These are phyloP conservation scores for Chrysoporthe deuterocubensis DNA, from an alignment of 2,329 filamentous ascomycete genomes.

Conservation along the genomic window DNA sequence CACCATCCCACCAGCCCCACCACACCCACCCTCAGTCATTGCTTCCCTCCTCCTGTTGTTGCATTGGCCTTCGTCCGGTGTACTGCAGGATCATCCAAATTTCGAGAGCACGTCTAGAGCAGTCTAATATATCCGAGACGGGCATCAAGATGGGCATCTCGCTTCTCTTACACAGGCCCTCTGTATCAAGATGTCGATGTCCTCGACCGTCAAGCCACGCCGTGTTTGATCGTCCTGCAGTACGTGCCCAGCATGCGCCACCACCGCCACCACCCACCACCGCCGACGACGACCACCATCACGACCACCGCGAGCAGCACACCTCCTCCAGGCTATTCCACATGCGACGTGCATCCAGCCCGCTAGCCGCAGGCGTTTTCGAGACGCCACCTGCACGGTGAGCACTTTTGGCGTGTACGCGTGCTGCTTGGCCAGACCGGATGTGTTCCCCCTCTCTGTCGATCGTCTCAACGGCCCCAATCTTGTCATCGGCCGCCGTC, in stretches of 20 bases:
- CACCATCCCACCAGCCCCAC: constrained; percentile 1
- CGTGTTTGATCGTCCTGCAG: too few species aligned
- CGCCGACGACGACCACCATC: neutral
- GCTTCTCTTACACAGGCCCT: constrained; percentile 1
- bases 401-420: neutral
- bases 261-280: too few species aligned
- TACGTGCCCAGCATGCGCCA: too few species aligned
- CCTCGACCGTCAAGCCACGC: neutral
- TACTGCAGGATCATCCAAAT: constrained; percentile 1
- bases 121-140: constrained; percentile 18
- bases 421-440: constrained; percentile 2
- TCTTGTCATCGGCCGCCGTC: constrained; percentile 23
- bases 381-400: constrained; percentile 8
- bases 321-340: neutral
- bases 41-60: neutral
- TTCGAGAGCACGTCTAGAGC: neutral
- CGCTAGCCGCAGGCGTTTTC: neutral
- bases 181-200: neutral
- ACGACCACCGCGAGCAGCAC: neutral
- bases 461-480: constrained; percentile 24
- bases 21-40: constrained; percentile 5
- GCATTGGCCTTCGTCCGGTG: neutral
- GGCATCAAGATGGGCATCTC: constrained; percentile 14
- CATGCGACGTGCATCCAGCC: neutral
- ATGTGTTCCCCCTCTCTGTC: constrained; percentile 17